phyloP scores from a whole-genome alignment of 2,329 filamentous ascomycete species.

The Trichoderma brevicompactum region DNA sequence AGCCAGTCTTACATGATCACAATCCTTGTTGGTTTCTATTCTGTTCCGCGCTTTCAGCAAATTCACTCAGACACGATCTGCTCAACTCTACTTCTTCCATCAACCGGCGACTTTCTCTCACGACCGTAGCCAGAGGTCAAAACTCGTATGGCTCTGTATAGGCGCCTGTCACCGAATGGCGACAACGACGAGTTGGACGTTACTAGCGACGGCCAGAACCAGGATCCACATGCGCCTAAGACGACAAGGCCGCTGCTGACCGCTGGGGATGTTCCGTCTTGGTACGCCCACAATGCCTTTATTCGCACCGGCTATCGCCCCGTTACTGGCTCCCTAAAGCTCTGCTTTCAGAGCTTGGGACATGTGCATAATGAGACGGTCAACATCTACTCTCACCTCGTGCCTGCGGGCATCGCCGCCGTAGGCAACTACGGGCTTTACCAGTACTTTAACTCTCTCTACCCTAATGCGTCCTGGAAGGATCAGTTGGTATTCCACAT shows the following conservation, averaged over 20 bases:
- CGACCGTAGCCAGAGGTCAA: not conserved
- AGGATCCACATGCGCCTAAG: not conserved
- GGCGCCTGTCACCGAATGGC: not conserved
- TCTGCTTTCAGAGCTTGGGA: slow-evolving; percentile 46
- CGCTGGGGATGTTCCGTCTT: slow-evolving; percentile 41
- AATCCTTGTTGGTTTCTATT: no score
- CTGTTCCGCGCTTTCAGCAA: no score
- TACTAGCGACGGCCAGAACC: not conserved
- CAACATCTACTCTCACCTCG: slow-evolving; percentile 46
- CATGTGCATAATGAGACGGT: slow-evolving; percentile 45
- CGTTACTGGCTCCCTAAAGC: slow-evolving; percentile 42
- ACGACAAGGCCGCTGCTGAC: slow-evolving; percentile 3
- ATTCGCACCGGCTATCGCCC: slow-evolving; percentile 51
- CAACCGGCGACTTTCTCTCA: not conserved
- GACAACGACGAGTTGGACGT: not conserved
- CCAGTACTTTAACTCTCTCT: slow-evolving; percentile 37
- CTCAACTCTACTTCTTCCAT: not conserved
- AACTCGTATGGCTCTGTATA: slow-evolving; percentile 3
- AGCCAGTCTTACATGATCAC: no score
- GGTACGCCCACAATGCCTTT: slow-evolving; percentile 49
- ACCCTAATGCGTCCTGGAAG: slow-evolving; percentile 40
- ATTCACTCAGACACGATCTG: not conserved
- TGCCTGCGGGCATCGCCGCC: slow-evolving; percentile 45
- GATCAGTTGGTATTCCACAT: slow-evolving; percentile 48
- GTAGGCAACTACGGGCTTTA: slow-evolving; percentile 37